phyloP scores from a whole-genome alignment of 1,284 basidiomycete genomes.

The Peniophora sp. region DNA sequence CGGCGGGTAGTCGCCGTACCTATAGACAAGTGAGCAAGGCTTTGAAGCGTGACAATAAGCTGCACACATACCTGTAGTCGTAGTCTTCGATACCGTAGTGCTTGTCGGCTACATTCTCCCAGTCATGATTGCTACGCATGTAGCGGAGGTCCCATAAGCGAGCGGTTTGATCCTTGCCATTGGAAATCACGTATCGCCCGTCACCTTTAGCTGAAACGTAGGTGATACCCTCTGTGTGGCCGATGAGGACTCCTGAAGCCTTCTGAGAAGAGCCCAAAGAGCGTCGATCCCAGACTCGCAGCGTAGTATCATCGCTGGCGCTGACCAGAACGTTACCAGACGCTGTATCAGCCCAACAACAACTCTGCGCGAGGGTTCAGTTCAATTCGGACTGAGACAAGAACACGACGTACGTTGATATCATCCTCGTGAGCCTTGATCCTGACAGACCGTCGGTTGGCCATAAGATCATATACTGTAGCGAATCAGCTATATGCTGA shows the following conservation, averaged over 20 bases:
- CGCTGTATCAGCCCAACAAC: conserved; percentile 89
- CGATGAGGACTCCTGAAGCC: conserved; percentile 88
- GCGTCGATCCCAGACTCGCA: conserved; percentile 97
- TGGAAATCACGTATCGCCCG: conserved; percentile 93
- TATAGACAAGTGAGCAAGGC: conserved; percentile 21
- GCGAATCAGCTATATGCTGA: background rate
- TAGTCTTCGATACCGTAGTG: conserved; percentile 60
- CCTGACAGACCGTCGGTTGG: conserved; percentile 71
- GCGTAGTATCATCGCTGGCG: conserved; percentile 88
- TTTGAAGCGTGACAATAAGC: background rate
- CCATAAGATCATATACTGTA: conserved; percentile 85
- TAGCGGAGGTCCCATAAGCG: conserved; percentile 93
- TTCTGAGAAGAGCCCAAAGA: conserved; percentile 74
- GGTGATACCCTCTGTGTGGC: conserved; percentile 93
- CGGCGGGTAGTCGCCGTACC: conserved; percentile 59
- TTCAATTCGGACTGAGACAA: background rate
- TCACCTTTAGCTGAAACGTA: conserved; percentile 88
- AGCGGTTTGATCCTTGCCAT: conserved; percentile 93
- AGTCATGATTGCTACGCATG: conserved; percentile 75
- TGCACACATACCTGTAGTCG: conserved; percentile 66
- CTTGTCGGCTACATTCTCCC: conserved; percentile 43
- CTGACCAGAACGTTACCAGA: conserved; percentile 92
- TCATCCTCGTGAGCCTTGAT: conserved; percentile 85
- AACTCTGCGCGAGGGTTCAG: conserved; percentile 39
- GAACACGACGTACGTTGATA: conserved; percentile 48